These are phyloP conservation scores for Quambalaria eucalypti DNA, from an alignment of 1,284 basidiomycete species.

Conservation along the genomic window DNA sequence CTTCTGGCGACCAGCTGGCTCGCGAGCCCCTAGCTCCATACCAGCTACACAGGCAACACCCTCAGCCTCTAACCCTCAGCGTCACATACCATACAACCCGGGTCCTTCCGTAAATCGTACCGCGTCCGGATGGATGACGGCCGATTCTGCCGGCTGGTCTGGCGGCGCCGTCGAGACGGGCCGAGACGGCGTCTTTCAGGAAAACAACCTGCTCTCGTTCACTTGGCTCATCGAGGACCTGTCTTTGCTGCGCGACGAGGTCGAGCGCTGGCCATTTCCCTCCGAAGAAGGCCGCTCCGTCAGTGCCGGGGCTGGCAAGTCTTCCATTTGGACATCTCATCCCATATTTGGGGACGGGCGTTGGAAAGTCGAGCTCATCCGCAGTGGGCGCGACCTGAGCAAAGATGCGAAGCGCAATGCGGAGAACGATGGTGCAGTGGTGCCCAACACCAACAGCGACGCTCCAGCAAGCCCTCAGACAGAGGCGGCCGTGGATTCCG, in stretches of 20 bases:
- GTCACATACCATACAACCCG: too few relatives aligned
- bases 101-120: too few relatives aligned
- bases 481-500: too few relatives aligned
- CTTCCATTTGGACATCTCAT: slow-evolving; percentile 36
- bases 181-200: too few relatives aligned
- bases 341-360: slow-evolving; percentile 41
- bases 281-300: slow-evolving; percentile 31
- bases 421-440: neutral
- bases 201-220: slow-evolving; percentile 32
- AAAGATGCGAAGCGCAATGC: neutral
- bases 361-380: slow-evolving; percentile 42
- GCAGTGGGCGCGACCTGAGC: slow-evolving; percentile 7
- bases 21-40: too few relatives aligned
- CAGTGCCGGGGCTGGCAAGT: slow-evolving; percentile 32
- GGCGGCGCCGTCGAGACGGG: too few relatives aligned
- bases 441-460: neutral
- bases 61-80: too few relatives aligned
- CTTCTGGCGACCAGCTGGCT: too few relatives aligned
- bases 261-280: slow-evolving; percentile 21
- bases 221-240: slow-evolving; percentile 36
- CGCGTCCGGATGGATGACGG: too few relatives aligned
- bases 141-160: too few relatives aligned
- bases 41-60: too few relatives aligned
- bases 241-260: slow-evolving; percentile 30
- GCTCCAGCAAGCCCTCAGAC: too few relatives aligned